Percentiles rank a stretch among this genome's conserved stretches.
These are phyloP conservation scores for Hypoxylon sp. DNA, from an alignment of 2,329 filamentous ascomycete species.

Conservation along the genomic window DNA sequence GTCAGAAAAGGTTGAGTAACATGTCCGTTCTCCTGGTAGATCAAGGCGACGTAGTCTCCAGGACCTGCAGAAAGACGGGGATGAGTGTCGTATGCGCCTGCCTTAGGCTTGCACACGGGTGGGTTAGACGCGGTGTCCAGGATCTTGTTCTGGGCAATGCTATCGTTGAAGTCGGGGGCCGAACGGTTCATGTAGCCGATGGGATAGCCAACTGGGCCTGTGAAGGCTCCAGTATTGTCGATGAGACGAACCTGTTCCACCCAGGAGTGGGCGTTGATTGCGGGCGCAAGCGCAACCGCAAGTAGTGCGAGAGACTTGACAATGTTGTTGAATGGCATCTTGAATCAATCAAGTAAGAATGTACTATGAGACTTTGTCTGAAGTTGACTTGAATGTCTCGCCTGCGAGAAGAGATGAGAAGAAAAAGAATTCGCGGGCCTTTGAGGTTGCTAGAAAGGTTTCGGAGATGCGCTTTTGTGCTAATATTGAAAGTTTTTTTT, in stretches of 20 bases:
- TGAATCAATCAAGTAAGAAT: conserved; percentile 15
- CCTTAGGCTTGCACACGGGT: conserved; percentile 72
- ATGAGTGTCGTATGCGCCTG: conserved; percentile 70
- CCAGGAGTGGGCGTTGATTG: conserved; percentile 79
- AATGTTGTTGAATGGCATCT: conserved; percentile 44
- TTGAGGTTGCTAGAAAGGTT: conserved; percentile 14
- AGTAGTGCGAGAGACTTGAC: conserved; percentile 49
- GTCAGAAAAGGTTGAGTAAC: conserved; percentile 74
- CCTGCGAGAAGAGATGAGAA: conserved; percentile 45
- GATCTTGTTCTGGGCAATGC: conserved; percentile 72
- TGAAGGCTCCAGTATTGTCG: conserved; percentile 79
- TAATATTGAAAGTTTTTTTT: not conserved
- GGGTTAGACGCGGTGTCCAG: conserved; percentile 63
- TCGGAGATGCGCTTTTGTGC: conserved; percentile 14
- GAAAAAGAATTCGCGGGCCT: conserved; percentile 17
- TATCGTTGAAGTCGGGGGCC: conserved; percentile 69
- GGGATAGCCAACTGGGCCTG: conserved; percentile 79
- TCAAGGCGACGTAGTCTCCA: conserved; percentile 76
- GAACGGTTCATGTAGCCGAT: conserved; percentile 77
- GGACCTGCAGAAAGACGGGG: conserved; percentile 71
- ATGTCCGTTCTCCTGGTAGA: conserved; percentile 83
- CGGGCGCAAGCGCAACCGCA: conserved; percentile 53
- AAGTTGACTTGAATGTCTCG: conserved; percentile 44
- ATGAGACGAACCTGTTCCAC: conserved; percentile 82
- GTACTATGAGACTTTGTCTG: conserved; percentile 23